These are phyloP conservation scores for Boletus reticuloceps DNA, from an alignment of 768 basidiomycete genomes.

Conservation along the genomic window DNA sequence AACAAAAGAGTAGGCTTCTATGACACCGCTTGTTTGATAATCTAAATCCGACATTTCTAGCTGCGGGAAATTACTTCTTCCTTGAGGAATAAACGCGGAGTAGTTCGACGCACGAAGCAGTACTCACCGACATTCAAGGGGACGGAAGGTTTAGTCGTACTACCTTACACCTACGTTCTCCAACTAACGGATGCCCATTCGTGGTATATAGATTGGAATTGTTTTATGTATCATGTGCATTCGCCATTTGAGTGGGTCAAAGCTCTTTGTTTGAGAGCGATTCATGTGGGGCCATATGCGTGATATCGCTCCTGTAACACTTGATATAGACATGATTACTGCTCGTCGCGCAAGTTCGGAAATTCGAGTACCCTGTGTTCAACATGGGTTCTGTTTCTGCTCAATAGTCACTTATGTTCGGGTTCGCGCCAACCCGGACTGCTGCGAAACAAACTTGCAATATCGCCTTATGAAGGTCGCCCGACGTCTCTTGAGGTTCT, in stretches of 20 bases:
- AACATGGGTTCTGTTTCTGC: not conserved
- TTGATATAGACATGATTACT: not conserved
- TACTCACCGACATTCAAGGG: not conserved
- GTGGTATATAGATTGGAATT: conserved; percentile 9
- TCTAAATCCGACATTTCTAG: conserved; percentile 36
- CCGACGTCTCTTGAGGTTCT: not conserved
- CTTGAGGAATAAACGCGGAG: conserved; percentile 61
- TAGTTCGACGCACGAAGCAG: not conserved
- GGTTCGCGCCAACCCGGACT: not conserved
- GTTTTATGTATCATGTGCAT: conserved; percentile 8
- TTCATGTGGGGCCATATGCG: not conserved
- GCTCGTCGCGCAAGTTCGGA: not conserved
- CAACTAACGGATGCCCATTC: conserved; percentile 8
- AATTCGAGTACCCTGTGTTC: not conserved
- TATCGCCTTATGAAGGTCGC: not conserved
- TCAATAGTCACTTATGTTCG: not conserved
- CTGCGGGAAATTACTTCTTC: conserved; percentile 89
- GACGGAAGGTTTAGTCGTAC: conserved; percentile 16
- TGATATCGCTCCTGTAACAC: not conserved
- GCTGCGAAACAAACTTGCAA: not conserved
- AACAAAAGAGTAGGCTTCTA: conserved; percentile 68
- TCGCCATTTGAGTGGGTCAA: conserved; percentile 9
- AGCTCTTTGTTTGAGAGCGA: not conserved
- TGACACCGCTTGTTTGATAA: not conserved
- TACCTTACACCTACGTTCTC: conserved; percentile 1